Percentiles rank a stretch among this genome's conserved stretches.
phyloP scores from a whole-genome alignment of 2,329 filamentous ascomycete species.

The Paecilomyces niveus region DNA sequence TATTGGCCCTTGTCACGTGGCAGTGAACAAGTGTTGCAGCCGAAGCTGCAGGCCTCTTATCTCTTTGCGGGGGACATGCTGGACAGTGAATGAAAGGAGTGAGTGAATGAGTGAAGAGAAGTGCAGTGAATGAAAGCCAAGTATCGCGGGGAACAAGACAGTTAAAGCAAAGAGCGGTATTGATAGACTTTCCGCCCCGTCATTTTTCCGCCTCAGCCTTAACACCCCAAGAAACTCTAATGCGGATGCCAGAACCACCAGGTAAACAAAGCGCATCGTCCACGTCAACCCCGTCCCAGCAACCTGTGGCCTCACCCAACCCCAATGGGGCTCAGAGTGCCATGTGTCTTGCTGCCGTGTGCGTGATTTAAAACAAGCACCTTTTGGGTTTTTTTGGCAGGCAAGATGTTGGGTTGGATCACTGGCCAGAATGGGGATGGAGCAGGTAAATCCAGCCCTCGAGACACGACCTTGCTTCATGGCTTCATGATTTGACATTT shows the following conservation, averaged over 20 bases:
- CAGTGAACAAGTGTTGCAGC: slow-evolving; percentile 33
- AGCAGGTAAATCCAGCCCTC: slow-evolving; percentile 9
- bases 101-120: slow-evolving; percentile 1
- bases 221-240: slow-evolving; percentile 9
- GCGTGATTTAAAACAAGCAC: slow-evolving; percentile 7
- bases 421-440: slow-evolving; percentile 21
- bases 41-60: slow-evolving; percentile 37
- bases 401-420: slow-evolving; percentile 29
- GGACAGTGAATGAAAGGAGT: slow-evolving; percentile 5
- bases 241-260: not conserved
- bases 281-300: slow-evolving; percentile 17
- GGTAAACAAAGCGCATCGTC: slow-evolving; percentile 28
- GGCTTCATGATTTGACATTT: slow-evolving; percentile 1
- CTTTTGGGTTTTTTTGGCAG: slow-evolving; percentile 5
- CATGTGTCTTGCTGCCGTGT: slow-evolving; percentile 10
- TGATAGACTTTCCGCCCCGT: slow-evolving; percentile 10
- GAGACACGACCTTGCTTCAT: slow-evolving; percentile 1
- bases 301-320: slow-evolving; percentile 4
- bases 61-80: slow-evolving; percentile 22
- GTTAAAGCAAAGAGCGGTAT: slow-evolving; percentile 8
- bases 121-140: slow-evolving; percentile 1
- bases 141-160: not conserved
- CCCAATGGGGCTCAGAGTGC: slow-evolving; percentile 11
- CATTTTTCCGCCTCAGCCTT: slow-evolving; percentile 13
- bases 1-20: slow-evolving; percentile 21